phyloP scores from a whole-genome alignment of 2,329 filamentous ascomycete genomes.

The Lasiodiplodia citricola region DNA sequence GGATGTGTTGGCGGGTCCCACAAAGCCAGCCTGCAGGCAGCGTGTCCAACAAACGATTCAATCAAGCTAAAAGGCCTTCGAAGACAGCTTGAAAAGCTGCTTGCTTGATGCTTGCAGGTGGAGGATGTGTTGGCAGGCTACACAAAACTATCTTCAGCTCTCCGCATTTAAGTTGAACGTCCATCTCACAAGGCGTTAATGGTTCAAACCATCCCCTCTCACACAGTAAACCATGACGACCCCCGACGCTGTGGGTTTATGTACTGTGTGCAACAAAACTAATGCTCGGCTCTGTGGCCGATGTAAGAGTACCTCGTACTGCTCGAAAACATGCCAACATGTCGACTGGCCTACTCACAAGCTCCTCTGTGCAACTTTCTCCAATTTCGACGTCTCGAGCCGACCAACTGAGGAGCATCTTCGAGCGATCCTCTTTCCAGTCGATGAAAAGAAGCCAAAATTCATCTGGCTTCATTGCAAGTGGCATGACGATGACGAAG shows the following conservation, averaged over 20 bases:
- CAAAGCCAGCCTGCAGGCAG: too few species aligned
- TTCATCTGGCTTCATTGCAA: slow-evolving; percentile 20
- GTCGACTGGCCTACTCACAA: slow-evolving; percentile 26
- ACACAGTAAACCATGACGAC: background rate
- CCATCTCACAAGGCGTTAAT: background rate
- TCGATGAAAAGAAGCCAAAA: slow-evolving; percentile 12
- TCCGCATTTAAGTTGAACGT: background rate
- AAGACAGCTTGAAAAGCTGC: background rate
- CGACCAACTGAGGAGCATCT: slow-evolving; percentile 19
- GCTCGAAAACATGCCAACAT: slow-evolving; percentile 25
- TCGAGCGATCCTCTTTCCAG: slow-evolving; percentile 24
- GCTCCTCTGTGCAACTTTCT: slow-evolving; percentile 24
- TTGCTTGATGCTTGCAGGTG: background rate
- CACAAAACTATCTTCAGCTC: background rate
- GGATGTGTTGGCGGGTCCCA: too few species aligned
- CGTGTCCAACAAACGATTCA: too few species aligned
- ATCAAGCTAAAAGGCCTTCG: too few species aligned
- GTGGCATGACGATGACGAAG: background rate
- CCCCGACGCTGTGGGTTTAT: background rate
- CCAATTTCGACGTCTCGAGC: slow-evolving; percentile 14
- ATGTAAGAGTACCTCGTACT: slow-evolving; percentile 26
- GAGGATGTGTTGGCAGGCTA: background rate
- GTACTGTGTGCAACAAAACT: background rate
- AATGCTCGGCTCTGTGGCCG: slow-evolving; percentile 19
- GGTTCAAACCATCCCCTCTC: background rate